Evolutionary conservation across 129 eudicot genomes (phyloP), one percentile per base, ranked within the genome.

Genomic region (Flaveria linearis): DNA sequence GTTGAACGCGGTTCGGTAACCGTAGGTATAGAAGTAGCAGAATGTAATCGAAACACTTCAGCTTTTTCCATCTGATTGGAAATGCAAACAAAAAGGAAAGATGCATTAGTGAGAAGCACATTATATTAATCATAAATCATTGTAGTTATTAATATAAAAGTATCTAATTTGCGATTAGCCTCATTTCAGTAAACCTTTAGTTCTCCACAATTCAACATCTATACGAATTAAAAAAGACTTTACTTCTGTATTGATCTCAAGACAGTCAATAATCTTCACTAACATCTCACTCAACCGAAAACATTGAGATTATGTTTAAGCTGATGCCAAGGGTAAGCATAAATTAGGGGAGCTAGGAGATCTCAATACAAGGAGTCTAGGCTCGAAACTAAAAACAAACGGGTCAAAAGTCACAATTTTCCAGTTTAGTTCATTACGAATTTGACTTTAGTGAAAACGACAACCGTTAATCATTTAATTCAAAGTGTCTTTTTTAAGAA

Each of bases 21-120:
- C 57, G 81, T 78, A 17, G 88, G 69, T 65, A 82, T 50, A 53
- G 79, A 78, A 41, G 77, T 45, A 56, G 85, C 76, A 71, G 91
- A 72, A 71, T 84, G 96, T 55, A 79, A 76, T 28, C 92, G 74
- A 57, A 85, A 80, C 33, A 83, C 84, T 45, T 84, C 90, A 2
- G 90, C 76, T 66, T 91, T 88, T 76, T 89, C 98, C 97, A 94
- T 91, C 97, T 94, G 77, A 57, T 80, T 23, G 68, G 49, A 36
- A 28, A 60, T 46, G 50, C 49, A 68, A 68, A 41, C 16, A 11
- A 53, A 53, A 61, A 15, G 42, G n/a, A 61, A 61, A 61, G 42
- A 61, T 61, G 67, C 67, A 61, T 61, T 41, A 60, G 41, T 60
- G 67, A 60, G 39, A 26, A 60, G 67, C 62, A 56, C 28, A 56